Evolutionary conservation across 495 filamentous ascomycete genomes (phyloP), one percentile per base, ranked within the genome.

Genomic region (Aspergillus leporis): DNA sequence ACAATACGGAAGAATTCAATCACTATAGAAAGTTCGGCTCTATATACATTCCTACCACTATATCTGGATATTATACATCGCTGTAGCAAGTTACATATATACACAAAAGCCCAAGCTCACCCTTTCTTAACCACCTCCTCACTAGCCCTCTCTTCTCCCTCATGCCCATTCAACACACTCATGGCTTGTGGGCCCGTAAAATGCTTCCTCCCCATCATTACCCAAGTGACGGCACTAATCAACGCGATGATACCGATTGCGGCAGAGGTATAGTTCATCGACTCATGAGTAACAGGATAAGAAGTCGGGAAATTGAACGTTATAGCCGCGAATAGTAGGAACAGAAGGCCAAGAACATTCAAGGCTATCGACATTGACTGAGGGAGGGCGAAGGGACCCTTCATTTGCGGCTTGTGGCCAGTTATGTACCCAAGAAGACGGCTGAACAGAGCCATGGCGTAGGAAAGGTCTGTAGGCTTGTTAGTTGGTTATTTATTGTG

Each of bases 191-290:
- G 83, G 0, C 83, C 83, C 6, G 77, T 81, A 56, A 84, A 86
- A 5, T 73, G 57, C 59, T 78, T 80, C 46, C 75, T 55, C 0
- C 80, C 83, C 12, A 77, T 81, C 5, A 75, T 78, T 12, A 83
- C 48, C 83, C 83, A 86, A 0, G 81, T 84, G 4, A 83, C 58
- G 0, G 77, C 14, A 34, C 74, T 79, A 22, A 86, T 73, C 18
- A 85, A 58, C 47, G 69, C 82, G 53, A 84, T 77, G 8, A 83
- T 70, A 2, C 82, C 83, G 56, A 84, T 73, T 0, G 83, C 82
- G 16, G 83, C 82, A 41, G 73, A 78, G 0, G 81, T 83, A 60
- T 85, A 85, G 55, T 85, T 86, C 83, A 86, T 85, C 36, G 82
- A 79, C 9, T 78, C 71, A 5, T 74, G 65, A 8, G 65, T 71